Percentiles rank a stretch among this genome's conserved stretches.
phyloP scores from a whole-genome alignment of 73 alveolate genomes.

The Tetrahymena borealis region DNA sequence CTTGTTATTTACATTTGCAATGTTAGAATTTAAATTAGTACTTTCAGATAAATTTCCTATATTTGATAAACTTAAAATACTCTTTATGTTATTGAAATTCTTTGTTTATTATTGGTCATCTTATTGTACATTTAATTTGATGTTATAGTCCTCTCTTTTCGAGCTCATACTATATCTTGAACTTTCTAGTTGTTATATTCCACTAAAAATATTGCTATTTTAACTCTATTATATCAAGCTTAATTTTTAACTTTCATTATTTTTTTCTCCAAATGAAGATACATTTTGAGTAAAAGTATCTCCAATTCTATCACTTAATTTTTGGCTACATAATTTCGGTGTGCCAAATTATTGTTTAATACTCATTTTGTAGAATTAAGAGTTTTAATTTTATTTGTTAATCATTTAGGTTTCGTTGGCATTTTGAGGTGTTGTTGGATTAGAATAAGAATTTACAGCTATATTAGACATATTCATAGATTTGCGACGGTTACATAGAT shows the following conservation, averaged over 20 bases:
- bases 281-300: background rate
- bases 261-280: background rate
- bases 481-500: background rate
- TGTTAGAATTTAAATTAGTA: background rate
- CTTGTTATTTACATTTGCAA: too few species aligned
- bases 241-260: too few species aligned
- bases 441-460: background rate
- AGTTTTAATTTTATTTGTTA: background rate
- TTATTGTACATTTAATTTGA: background rate
- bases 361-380: background rate
- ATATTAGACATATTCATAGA: background rate
- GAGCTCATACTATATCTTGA: too few species aligned
- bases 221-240: too few species aligned
- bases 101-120: background rate
- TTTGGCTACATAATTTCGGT: background rate
- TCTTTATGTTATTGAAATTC: background rate
- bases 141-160: background rate
- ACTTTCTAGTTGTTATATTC: too few species aligned
- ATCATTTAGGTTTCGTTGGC: background rate
- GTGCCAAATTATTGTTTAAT: background rate
- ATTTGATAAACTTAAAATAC: background rate
- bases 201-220: too few species aligned
- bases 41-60: background rate
- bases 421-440: background rate
- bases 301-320: background rate